phyloP scores from a whole-genome alignment of 805 yeast genomes.

The Cyberlindnera xishuangbannaensis region DNA sequence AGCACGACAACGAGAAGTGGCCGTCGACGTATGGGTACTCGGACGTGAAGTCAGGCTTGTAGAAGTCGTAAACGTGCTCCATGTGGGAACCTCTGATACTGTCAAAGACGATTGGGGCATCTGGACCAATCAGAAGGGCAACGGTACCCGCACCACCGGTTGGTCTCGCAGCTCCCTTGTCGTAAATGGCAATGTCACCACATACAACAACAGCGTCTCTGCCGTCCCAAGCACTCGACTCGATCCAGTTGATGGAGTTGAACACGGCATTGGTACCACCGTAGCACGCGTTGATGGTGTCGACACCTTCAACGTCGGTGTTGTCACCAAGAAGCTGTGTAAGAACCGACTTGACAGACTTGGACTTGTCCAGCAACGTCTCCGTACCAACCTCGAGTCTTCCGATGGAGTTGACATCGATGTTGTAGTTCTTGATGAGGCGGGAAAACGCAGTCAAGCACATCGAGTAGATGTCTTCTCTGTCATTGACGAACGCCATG shows the following conservation, averaged over 20 bases:
- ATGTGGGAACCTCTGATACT: conserved; percentile 84
- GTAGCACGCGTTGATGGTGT: conserved; percentile 94
- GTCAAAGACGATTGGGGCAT: conserved; percentile 94
- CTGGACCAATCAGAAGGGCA: conserved; percentile 92
- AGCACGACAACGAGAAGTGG: conserved; percentile 89
- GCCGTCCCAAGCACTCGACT: conserved; percentile 96
- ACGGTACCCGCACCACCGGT: conserved; percentile 99
- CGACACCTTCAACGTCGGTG: conserved; percentile 91
- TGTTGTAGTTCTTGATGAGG: conserved; percentile 71
- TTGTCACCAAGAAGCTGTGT: conserved; percentile 91
- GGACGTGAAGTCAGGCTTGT: conserved; percentile 93
- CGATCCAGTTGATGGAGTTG: conserved; percentile 93
- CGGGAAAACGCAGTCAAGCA: conserved; percentile 81
- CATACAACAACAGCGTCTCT: conserved; percentile 94
- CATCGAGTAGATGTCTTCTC: conserved; percentile 95
- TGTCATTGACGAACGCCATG: conserved; percentile 95
- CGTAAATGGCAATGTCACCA: conserved; percentile 97
- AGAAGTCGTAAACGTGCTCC: conserved; percentile 97
- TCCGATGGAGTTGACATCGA: conserved; percentile 79
- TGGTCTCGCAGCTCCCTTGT: conserved; percentile 97
- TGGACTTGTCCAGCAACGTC: conserved; percentile 93
- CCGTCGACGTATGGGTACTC: conserved; percentile 99
- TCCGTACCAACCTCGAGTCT: conserved; percentile 98
- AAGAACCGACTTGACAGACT: conserved; percentile 91
- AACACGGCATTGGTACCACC: conserved; percentile 96